Evolutionary conservation across 2,329 filamentous ascomycete genomes (phyloP), one percentile per base, ranked within the genome.

Genomic region (Neonectria hederae): DNA sequence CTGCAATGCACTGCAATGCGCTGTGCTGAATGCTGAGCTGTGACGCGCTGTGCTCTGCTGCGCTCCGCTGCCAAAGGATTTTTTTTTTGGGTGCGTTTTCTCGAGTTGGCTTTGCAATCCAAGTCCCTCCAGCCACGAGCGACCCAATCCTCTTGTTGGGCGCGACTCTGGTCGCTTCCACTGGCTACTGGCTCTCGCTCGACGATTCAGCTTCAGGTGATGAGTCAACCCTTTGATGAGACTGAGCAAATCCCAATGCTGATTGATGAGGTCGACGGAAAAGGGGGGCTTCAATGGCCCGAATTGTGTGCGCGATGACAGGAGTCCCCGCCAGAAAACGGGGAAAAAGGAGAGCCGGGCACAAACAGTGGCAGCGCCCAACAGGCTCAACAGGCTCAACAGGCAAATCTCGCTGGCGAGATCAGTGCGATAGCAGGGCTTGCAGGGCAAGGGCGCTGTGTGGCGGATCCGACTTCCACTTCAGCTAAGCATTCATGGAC

Each of bases 281-380:
- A 35, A 30, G 43, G 60, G 54, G 45, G 42, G 45, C 28, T 32
- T 42, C 22, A 38, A 45, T 30, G 54, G 51, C 19, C 14, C n/a
- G 40, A 55, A 58, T 49, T 57, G 54, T 54, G 40, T 24, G 65
- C 43, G 57, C 54, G 10, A 45, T 13, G 46, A 45, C 65, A 66
- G 54, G 61, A 69, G 66, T 55, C 66, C 69, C 62, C 59, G 63
- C 60, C 59, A 69, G 63, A 70, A 70, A 70, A 65, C 8, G n/a
- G n/a, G 65, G 68, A 67, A 55, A 26, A 45, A 63, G 48, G 48
- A 32, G 48, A 51, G 10, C 48, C 38, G 26, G 19, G 40, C 58
- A 54, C 54, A 51, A 59, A 61, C 57, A 64, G 66, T 56, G 69
- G 67, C 66, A n/a, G 35, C n/a, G 56, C 63, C 45, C 48, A 55